phyloP scores from a whole-genome alignment of 768 basidiomycete genomes.

The Rhizopogon vinicolor region DNA sequence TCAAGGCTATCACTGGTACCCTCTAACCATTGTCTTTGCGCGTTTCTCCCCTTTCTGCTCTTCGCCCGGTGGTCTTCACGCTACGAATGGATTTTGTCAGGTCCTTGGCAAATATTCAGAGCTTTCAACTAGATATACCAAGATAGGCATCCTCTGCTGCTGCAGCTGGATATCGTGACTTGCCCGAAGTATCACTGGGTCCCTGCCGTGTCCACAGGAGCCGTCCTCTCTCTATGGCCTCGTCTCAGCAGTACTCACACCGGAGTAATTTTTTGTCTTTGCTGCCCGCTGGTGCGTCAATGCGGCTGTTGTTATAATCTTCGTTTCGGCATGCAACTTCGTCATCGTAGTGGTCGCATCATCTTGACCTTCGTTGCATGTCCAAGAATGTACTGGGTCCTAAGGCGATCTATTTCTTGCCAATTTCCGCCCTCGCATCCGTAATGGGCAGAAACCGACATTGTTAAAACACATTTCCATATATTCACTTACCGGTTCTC shows the following conservation, averaged over 20 bases:
- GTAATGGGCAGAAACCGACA: not conserved
- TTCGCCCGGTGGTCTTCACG: not conserved
- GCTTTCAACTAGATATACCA: constrained; percentile 11
- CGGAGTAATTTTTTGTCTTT: not conserved
- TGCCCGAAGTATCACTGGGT: not conserved
- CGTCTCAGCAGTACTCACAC: not conserved
- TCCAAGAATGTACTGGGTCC: not conserved
- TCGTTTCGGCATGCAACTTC: not conserved
- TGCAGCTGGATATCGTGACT: constrained; percentile 1
- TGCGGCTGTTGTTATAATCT: not conserved
- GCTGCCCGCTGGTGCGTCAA: not conserved
- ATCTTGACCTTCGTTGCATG: not conserved
- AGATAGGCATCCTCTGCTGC: constrained; percentile 16
- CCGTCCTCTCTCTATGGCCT: constrained; percentile 1
- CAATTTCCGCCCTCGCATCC: not conserved
- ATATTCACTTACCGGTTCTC: not conserved
- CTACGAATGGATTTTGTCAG: not conserved
- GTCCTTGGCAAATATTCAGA: not conserved
- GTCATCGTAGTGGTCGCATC: not conserved
- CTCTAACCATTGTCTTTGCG: too few relatives aligned
- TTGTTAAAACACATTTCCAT: not conserved
- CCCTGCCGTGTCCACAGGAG: constrained; percentile 1
- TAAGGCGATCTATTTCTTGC: not conserved
- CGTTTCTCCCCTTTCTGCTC: not conserved
- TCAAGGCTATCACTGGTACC: too few relatives aligned